Percentiles rank a stretch among this genome's conserved stretches.
phyloP scores from a whole-genome alignment of 345 rosid genomes.

The Euphorbia lathyris region DNA sequence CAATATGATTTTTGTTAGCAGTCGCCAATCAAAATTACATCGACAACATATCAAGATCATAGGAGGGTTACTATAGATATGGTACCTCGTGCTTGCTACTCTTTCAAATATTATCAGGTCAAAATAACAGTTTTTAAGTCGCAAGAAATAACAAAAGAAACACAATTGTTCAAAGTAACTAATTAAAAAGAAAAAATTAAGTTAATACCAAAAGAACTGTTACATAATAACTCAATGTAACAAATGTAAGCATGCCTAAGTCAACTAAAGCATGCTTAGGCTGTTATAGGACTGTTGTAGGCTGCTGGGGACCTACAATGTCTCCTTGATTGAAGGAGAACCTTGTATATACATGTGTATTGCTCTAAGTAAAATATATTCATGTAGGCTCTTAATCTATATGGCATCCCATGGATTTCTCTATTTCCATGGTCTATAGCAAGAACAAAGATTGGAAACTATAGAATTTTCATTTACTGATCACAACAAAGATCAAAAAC shows the following conservation, averaged over 20 bases:
- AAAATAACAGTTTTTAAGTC: background rate
- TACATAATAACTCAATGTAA: too few relatives aligned
- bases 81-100: background rate
- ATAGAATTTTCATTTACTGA: conserved; percentile 2
- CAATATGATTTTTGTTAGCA: background rate
- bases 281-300: too few relatives aligned
- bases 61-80: background rate
- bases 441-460: background rate
- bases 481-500: background rate
- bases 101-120: background rate
- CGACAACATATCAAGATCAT: background rate
- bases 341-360: too few relatives aligned
- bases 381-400: too few relatives aligned
- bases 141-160: background rate
- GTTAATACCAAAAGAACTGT: background rate
- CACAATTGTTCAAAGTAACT: background rate
- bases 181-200: background rate
- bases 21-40: background rate
- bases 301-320: too few relatives aligned
- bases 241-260: too few relatives aligned
- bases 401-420: too few relatives aligned
- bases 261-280: too few relatives aligned
- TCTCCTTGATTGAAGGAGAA: too few relatives aligned
- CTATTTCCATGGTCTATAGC: too few relatives aligned
- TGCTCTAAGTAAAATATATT: too few relatives aligned